Base-by-base conservation (phyloP, 2,329 filamentous ascomycete genomes). In the Rutstroemia sp. region DNA sequence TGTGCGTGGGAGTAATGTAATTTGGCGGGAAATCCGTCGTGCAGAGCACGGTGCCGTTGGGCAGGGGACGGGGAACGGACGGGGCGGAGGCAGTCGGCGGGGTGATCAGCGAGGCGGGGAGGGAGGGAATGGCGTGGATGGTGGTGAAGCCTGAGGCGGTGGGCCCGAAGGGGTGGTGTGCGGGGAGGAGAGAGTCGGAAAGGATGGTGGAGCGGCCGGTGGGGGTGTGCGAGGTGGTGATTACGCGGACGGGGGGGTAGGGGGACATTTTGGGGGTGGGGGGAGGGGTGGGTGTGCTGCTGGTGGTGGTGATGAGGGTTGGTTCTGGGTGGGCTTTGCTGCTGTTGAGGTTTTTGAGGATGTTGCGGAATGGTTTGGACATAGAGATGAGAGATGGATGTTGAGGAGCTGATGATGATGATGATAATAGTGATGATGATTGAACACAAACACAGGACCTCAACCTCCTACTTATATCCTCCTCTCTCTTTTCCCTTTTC, bases 1-100 rank as follows among this genome's bases (percentile, higher is more conserved):
- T 72, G 58, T 76, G 74, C 69, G 75, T 72, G 1, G 73, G 73
- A 7, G 64, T 67, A 9, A 39, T 21, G 14, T 25, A 48, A 21
- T 48, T 30, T 1, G 58, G 57, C 4, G 57, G 48, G 12, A 61
- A 58, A 40, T 65, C 58, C 1, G 57, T 54, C 25, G 57, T 61
- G 54, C 67, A 64, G 59, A 74, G 73, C 17, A 69, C 57, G n/a
- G 69, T 61, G 8, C 73, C 74, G 4, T 56, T 38, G 0, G 69
- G 69, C 5, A 71, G 64, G n/a, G 70, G 72, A 21, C 71, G 68
- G 0, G 73, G 71, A 2, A 65, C 49, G 5, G 48, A 42, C 25
- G 46, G 34, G 19, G 14, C 1, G 12, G 10, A 14, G 16, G 21
- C 12, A 2, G 48, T 46, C 8, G 51, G 45, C 5, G 52, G 17